Evolutionary conservation across 176 grass and related monocot species (phyloP).

Genomic region (Alloteropsis semialata): DNA sequence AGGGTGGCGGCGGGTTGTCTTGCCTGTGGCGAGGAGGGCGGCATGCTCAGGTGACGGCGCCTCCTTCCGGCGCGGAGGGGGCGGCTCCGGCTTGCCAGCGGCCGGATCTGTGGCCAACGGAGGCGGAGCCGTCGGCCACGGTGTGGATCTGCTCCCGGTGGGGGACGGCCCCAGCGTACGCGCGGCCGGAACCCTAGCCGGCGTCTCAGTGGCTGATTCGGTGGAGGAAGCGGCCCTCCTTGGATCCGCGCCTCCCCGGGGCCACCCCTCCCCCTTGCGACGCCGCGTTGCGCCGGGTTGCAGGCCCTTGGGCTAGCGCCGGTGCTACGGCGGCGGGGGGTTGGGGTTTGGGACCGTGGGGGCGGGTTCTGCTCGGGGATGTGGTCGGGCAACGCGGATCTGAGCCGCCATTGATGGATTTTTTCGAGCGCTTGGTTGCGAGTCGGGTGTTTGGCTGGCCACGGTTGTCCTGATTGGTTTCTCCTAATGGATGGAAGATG

Average conservation of each 20-base stretch:
- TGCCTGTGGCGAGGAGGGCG: no score
- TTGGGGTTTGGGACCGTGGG: constrained; percentile 19
- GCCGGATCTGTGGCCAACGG: no score
- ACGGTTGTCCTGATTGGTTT: background rate
- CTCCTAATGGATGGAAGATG: background rate
- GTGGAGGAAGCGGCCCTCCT: no score
- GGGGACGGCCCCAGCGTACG: no score
- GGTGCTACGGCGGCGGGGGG: background rate
- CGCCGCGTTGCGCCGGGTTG: background rate
- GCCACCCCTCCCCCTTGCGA: background rate
- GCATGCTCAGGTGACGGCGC: no score
- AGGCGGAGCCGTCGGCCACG: no score
- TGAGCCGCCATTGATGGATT: constrained; percentile 24
- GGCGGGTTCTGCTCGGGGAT: background rate
- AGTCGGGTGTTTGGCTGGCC: background rate
- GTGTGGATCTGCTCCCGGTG: no score
- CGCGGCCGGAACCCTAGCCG: no score
- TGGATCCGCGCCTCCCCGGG: constrained; percentile 2
- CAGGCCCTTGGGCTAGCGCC: constrained; percentile 1
- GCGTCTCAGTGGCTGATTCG: no score
- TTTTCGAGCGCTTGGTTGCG: background rate
- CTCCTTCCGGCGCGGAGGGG: no score
- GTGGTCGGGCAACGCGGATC: constrained; percentile 1
- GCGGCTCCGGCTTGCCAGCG: no score
- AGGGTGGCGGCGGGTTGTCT: no score